A percentile compares a stretch with the other conserved stretches of the same genome.
These are phyloP conservation scores for Chlamydomonas sp. DNA, from an alignment of 139 green algal genomes.

Conservation along the genomic window DNA sequence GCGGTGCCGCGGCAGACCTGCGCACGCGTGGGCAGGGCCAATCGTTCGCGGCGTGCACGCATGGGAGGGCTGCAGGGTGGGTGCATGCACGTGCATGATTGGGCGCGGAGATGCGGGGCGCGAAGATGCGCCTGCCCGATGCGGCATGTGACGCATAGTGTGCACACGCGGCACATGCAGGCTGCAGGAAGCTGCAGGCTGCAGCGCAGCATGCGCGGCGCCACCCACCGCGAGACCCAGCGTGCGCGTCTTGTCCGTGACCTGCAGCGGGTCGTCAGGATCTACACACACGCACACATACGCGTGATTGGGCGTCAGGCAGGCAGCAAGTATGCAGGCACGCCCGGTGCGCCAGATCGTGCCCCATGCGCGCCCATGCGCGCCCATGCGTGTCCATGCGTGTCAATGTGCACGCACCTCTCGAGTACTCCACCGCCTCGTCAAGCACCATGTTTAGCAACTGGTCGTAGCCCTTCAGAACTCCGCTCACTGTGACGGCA, in stretches of 20 bases:
- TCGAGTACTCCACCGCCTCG: constrained; percentile 81
- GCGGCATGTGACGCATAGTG: neutral
- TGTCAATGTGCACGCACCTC: constrained; percentile 48
- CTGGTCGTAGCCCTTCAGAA: constrained; percentile 96
- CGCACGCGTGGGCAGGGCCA: neutral
- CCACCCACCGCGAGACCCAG: constrained; percentile 73
- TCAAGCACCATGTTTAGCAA: constrained; percentile 97
- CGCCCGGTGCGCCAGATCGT: no score
- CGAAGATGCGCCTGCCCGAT: neutral
- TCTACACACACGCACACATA: constrained; percentile 44
- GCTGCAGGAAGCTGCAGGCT: neutral
- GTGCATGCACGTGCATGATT: neutral
- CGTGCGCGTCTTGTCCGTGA: constrained; percentile 71
- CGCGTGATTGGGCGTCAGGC: neutral
- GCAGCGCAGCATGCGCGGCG: neutral
- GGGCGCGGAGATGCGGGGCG: no score
- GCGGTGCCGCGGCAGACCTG: constrained; percentile 83
- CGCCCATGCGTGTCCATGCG: neutral
- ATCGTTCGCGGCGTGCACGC: neutral
- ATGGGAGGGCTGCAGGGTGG: neutral
- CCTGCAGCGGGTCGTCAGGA: constrained; percentile 70
- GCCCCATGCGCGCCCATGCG: neutral
- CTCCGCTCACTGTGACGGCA: constrained; percentile 61
- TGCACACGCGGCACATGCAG: no score
- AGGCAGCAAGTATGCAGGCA: no score